Evolutionary conservation across 2,329 filamentous ascomycete species (phyloP).

Genomic region (Aspergillus brasiliensis): DNA sequence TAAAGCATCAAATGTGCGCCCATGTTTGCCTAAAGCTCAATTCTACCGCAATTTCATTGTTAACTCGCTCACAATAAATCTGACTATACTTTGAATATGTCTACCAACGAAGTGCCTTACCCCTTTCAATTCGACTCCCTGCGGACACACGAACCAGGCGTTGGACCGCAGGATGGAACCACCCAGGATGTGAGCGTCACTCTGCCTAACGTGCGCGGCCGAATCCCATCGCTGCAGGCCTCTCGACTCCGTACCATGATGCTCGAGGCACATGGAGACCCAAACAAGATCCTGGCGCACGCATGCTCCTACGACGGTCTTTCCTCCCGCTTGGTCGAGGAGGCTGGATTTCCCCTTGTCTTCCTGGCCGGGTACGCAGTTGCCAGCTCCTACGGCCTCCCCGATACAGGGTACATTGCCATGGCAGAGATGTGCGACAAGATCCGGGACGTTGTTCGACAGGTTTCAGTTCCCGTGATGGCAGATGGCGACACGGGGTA

Average conservation of each 20-base stretch:
- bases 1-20: too few relatives aligned
- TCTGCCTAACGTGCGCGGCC: slow-evolving; percentile 37
- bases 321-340: slow-evolving; percentile 47
- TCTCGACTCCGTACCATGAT: slow-evolving; percentile 31
- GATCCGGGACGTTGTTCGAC: slow-evolving; percentile 46
- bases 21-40: too few relatives aligned
- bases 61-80: too few relatives aligned
- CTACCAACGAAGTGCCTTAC: not conserved
- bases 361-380: slow-evolving; percentile 50
- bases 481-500: slow-evolving; percentile 54
- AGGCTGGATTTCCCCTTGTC: slow-evolving; percentile 50
- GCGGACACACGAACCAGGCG: not conserved
- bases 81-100: not conserved
- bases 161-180: not conserved
- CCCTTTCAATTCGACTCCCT: not conserved
- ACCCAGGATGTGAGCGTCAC: not conserved
- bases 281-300: slow-evolving; percentile 49
- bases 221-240: slow-evolving; percentile 43
- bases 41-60: too few relatives aligned
- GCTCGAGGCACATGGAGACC: slow-evolving; percentile 43
- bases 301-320: slow-evolving; percentile 49
- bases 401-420: slow-evolving; percentile 54
- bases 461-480: slow-evolving; percentile 44
- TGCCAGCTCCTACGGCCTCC: slow-evolving; percentile 45
- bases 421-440: slow-evolving; percentile 51